Percentiles rank a stretch among this genome's conserved stretches.
These are phyloP conservation scores for Cudoniella acicularis DNA, from an alignment of 495 filamentous ascomycete genomes.

Conservation along the genomic window DNA sequence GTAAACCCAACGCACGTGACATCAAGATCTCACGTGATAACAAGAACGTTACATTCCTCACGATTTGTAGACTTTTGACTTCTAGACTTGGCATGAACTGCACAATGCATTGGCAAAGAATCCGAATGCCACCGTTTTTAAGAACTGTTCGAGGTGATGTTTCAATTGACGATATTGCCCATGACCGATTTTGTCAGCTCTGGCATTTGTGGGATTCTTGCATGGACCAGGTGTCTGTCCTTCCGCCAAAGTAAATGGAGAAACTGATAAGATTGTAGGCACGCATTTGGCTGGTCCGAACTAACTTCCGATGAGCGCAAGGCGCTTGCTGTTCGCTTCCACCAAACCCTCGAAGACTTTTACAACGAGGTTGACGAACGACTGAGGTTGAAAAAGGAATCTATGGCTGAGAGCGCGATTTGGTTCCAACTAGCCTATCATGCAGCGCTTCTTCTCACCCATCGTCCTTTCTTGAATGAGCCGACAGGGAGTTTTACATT, in stretches of 20 bases:
- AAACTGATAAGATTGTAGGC: background rate
- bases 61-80: background rate
- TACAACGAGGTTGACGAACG: background rate
- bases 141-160: background rate
- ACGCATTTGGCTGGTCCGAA: background rate
- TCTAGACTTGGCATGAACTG: background rate
- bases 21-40: too few species aligned
- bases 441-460: background rate
- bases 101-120: background rate
- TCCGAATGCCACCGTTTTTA: background rate
- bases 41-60: too few species aligned
- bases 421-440: constrained; percentile 4
- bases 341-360: background rate
- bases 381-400: background rate
- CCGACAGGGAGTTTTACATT: background rate
- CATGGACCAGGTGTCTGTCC: background rate
- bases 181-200: background rate
- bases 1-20: too few species aligned
- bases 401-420: background rate
- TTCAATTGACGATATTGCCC: background rate
- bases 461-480: constrained; percentile 2
- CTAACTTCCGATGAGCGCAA: background rate
- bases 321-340: background rate
- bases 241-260: background rate
- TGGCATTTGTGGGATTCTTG: background rate